Percentiles rank a stretch among this genome's conserved stretches.
Conservation (phyloP, 2,329 filamentous ascomycete species). For the Colletotrichum spinosum region DNA sequence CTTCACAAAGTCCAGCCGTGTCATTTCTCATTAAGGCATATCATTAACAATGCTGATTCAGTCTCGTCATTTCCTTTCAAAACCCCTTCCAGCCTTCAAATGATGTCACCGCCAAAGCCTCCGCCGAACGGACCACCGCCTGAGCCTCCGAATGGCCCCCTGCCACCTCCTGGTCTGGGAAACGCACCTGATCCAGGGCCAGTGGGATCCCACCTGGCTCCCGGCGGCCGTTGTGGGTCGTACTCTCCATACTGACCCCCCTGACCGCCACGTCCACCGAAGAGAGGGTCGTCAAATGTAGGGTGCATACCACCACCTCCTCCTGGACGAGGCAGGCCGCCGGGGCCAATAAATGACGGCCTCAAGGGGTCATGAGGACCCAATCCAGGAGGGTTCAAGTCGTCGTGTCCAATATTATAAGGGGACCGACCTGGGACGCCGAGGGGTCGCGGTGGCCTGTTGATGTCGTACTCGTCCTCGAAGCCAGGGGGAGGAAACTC, state of each 20-base stretch:
- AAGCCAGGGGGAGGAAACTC: slow-evolving; percentile 91
- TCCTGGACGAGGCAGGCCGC: slow-evolving; percentile 68
- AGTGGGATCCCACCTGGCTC: slow-evolving; percentile 90
- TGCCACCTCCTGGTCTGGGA: slow-evolving; percentile 54
- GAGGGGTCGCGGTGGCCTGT: slow-evolving; percentile 68
- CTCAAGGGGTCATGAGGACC: slow-evolving; percentile 87
- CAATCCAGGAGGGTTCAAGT: slow-evolving; percentile 87
- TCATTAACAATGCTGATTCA: slow-evolving; percentile 19
- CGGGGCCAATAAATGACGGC: slow-evolving; percentile 71
- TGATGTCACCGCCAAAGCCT: slow-evolving; percentile 46
- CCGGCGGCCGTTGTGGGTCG: slow-evolving; percentile 83
- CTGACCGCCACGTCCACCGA: slow-evolving; percentile 66
- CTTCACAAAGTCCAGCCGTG: too few relatives aligned
- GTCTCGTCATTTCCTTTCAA: background rate
- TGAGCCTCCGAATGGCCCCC: slow-evolving; percentile 51
- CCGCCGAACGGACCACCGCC: slow-evolving; percentile 46
- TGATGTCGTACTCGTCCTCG: slow-evolving; percentile 91
- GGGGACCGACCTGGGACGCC: slow-evolving; percentile 63
- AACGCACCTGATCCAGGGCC: slow-evolving; percentile 70
- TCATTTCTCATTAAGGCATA: slow-evolving; percentile 33
- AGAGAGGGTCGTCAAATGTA: slow-evolving; percentile 91
- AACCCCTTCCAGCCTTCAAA: background rate
- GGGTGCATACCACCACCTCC: slow-evolving; percentile 91
- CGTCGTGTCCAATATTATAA: slow-evolving; percentile 82
- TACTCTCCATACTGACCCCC: slow-evolving; percentile 59